Evolutionary conservation across 192 early-diverging fungal genomes (phyloP).

Genomic region (Backusella sp.): DNA sequence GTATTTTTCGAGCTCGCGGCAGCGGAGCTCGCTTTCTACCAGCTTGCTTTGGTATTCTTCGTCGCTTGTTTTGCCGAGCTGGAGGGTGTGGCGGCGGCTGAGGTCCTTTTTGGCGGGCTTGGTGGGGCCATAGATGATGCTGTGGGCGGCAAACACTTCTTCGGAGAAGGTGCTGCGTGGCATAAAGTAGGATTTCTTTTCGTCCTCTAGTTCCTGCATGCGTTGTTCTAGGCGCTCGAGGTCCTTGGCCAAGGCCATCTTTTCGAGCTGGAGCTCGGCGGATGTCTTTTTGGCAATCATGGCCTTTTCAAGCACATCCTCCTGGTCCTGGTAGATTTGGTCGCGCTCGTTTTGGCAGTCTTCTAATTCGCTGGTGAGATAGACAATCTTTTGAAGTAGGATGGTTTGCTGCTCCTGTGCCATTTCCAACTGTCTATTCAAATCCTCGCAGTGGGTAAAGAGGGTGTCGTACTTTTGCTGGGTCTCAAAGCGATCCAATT

Average conservation of each 20-base stretch:
- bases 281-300: slow-evolving; percentile 29
- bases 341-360: slow-evolving; percentile 25
- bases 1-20: slow-evolving; percentile 37
- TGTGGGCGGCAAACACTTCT: slow-evolving; percentile 31
- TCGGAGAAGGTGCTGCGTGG: slow-evolving; percentile 23
- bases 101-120: slow-evolving; percentile 9
- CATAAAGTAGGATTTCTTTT: slow-evolving; percentile 30
- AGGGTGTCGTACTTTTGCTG: slow-evolving; percentile 34
- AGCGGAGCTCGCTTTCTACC: slow-evolving; percentile 33
- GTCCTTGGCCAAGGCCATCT: slow-evolving; percentile 18
- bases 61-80: neutral
- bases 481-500: slow-evolving; percentile 37
- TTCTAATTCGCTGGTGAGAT: slow-evolving; percentile 29
- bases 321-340: slow-evolving; percentile 27
- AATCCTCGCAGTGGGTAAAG: slow-evolving; percentile 21
- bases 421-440: slow-evolving; percentile 15
- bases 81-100: slow-evolving; percentile 14
- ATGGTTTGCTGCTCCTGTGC: slow-evolving; percentile 20
- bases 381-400: slow-evolving; percentile 17
- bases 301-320: slow-evolving; percentile 26
- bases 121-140: neutral
- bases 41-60: slow-evolving; percentile 25
- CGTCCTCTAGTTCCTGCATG: slow-evolving; percentile 21
- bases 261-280: slow-evolving; percentile 33
- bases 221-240: slow-evolving; percentile 22